These are phyloP conservation scores for Arachnopeziza araneosa DNA, from an alignment of 2,329 filamentous ascomycete genomes.

Conservation along the genomic window DNA sequence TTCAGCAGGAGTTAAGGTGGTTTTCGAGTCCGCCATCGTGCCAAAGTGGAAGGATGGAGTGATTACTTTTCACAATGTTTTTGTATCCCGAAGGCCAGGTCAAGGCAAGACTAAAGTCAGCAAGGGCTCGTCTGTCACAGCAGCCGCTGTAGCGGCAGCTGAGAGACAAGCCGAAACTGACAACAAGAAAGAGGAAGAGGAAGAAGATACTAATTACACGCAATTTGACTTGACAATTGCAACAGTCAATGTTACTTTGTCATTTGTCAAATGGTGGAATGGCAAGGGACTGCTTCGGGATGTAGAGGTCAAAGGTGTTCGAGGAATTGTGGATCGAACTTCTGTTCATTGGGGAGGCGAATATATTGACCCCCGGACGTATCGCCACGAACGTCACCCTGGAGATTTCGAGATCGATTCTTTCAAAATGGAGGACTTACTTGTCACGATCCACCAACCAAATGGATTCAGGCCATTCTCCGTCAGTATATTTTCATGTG, in stretches of 20 bases:
- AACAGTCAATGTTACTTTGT: conserved; percentile 92
- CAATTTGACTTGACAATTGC: conserved; percentile 95
- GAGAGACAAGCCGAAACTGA: conserved; percentile 50
- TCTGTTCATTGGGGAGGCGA: conserved; percentile 68
- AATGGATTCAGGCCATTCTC: conserved; percentile 88
- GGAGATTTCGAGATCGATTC: conserved; percentile 97
- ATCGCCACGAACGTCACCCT: conserved; percentile 78
- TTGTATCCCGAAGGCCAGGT: conserved; percentile 85
- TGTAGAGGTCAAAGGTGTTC: conserved; percentile 88
- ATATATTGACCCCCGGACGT: conserved; percentile 74
- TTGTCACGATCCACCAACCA: conserved; percentile 89
- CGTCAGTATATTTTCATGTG: conserved; percentile 92
- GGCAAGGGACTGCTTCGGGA: conserved; percentile 87
- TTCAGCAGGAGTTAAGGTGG: conserved; percentile 85
- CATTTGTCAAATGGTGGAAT: conserved; percentile 99
- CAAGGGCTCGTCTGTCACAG: conserved; percentile 82
- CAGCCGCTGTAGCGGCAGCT: conserved; percentile 79
- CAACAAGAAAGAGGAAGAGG: conserved; percentile 32
- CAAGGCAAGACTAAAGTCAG: conserved; percentile 76
- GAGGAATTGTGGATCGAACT: conserved; percentile 87
- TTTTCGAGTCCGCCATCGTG: conserved; percentile 97
- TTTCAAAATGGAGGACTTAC: conserved; percentile 91
- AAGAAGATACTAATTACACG: conserved; percentile 93
- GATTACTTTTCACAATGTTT: conserved; percentile 94
- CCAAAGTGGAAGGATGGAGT: conserved; percentile 93